Percentiles rank a stretch among this genome's conserved stretches.
These are phyloP conservation scores for Botryotinia calthae DNA, from an alignment of 2,329 filamentous ascomycete genomes.

Conservation along the genomic window DNA sequence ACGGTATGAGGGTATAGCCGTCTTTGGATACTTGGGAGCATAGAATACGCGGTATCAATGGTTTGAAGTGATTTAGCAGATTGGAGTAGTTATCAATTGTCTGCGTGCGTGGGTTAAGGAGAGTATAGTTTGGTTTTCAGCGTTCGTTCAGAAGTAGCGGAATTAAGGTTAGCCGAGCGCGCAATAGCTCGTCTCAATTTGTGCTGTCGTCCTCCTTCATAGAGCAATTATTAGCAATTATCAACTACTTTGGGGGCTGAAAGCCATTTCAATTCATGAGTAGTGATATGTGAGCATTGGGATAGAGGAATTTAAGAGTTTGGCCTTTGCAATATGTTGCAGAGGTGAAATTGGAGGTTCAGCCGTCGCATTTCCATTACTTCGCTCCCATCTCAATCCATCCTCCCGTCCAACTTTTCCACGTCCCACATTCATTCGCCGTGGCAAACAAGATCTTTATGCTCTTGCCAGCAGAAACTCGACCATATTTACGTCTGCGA, in stretches of 20 bases:
- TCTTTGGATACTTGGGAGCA: background rate
- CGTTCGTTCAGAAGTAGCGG: slow-evolving; percentile 29
- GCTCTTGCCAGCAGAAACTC: slow-evolving; percentile 25
- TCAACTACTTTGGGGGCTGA: slow-evolving; percentile 28
- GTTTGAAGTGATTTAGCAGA: slow-evolving; percentile 3
- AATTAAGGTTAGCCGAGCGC: slow-evolving; percentile 19
- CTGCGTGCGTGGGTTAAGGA: slow-evolving; percentile 16
- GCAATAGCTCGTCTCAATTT: slow-evolving; percentile 24
- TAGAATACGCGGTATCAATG: slow-evolving; percentile 1
- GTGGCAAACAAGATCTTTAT: slow-evolving; percentile 29
- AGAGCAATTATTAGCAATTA: slow-evolving; percentile 35
- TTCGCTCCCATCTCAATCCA: slow-evolving; percentile 14
- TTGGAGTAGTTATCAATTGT: slow-evolving; percentile 19
- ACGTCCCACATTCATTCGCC: slow-evolving; percentile 25
- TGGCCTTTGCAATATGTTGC: slow-evolving; percentile 27
- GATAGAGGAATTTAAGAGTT: slow-evolving; percentile 11
- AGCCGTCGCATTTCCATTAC: slow-evolving; percentile 15
- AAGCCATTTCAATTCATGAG: slow-evolving; percentile 28
- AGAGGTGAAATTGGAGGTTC: slow-evolving; percentile 28
- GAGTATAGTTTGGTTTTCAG: slow-evolving; percentile 19
- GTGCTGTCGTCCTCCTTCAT: slow-evolving; percentile 32
- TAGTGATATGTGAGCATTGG: slow-evolving; percentile 33
- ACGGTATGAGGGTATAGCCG: background rate
- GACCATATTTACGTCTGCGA: slow-evolving; percentile 5
- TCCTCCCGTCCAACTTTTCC: slow-evolving; percentile 20